Conservation (phyloP, 495 filamentous ascomycete species). For the Astrocystis sublimbata region DNA sequence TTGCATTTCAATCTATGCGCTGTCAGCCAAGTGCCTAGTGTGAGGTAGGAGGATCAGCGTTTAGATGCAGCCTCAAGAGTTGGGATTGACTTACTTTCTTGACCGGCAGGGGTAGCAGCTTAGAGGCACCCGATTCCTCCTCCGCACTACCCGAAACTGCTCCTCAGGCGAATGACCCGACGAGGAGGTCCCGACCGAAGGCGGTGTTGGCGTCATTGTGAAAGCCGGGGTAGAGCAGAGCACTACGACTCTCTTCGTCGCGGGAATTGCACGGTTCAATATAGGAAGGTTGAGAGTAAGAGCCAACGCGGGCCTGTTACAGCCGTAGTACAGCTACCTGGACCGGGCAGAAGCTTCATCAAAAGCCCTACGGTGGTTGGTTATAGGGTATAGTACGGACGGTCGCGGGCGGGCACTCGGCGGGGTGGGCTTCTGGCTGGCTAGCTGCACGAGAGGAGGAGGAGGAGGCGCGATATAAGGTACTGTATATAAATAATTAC, state of each 20-base stretch:
- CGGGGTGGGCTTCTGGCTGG: background rate
- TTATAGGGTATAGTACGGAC: no score
- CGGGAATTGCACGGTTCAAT: background rate
- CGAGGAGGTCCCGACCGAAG: conserved; percentile 79
- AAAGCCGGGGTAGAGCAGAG: background rate
- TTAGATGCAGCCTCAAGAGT: conserved; percentile 17
- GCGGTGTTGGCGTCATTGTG: conserved; percentile 83
- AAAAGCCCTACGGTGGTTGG: background rate
- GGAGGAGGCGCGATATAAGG: background rate
- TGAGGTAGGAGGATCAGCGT: conserved; percentile 8
- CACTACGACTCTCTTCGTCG: background rate
- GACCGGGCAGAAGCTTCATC: background rate
- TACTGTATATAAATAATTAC: no score
- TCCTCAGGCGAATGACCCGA: conserved; percentile 78
- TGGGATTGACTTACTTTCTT: conserved; percentile 72
- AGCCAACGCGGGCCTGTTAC: no score
- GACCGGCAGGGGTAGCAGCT: conserved; percentile 93
- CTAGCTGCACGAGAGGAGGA: background rate
- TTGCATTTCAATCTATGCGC: conserved; percentile 75
- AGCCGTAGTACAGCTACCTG: no score
- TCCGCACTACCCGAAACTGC: conserved; percentile 86
- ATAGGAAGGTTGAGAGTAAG: background rate
- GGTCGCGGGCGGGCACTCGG: background rate
- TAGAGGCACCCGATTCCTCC: conserved; percentile 90
- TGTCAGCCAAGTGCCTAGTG: conserved; percentile 27